phyloP scores from a whole-genome alignment of 495 filamentous ascomycete genomes.

The Penicillium maclennaniae region DNA sequence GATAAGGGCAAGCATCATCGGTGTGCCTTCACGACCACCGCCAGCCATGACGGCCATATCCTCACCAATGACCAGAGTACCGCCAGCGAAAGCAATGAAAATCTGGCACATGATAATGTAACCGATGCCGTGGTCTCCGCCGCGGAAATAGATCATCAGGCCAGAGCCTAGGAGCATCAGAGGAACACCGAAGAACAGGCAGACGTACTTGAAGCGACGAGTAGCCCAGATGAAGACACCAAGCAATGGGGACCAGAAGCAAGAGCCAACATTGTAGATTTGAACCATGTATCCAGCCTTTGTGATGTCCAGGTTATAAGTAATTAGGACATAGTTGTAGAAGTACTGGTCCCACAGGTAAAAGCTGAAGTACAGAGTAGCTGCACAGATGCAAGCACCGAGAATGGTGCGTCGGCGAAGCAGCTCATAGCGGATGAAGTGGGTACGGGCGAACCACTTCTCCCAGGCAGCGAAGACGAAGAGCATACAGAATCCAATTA shows the following conservation, averaged over 20 bases:
- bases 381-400: slow-evolving; percentile 55
- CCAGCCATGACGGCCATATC: slow-evolving; percentile 75
- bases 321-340: slow-evolving; percentile 68
- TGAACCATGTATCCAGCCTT: slow-evolving; percentile 61
- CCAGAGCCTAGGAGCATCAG: slow-evolving; percentile 62
- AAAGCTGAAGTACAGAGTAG: slow-evolving; percentile 57
- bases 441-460: slow-evolving; percentile 49
- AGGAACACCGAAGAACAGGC: slow-evolving; percentile 59
- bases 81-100: slow-evolving; percentile 69
- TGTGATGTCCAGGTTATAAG: slow-evolving; percentile 54
- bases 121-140: slow-evolving; percentile 53
- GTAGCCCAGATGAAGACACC: slow-evolving; percentile 55
- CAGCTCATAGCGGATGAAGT: slow-evolving; percentile 59
- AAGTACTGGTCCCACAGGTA: slow-evolving; percentile 68
- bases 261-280: slow-evolving; percentile 69
- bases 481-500: slow-evolving; percentile 53
- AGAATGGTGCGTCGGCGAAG: slow-evolving; percentile 62
- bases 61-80: slow-evolving; percentile 61
- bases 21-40: slow-evolving; percentile 57
- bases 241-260: slow-evolving; percentile 57
- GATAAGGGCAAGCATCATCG: slow-evolving; percentile 66
- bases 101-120: slow-evolving; percentile 77
- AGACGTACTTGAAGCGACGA: slow-evolving; percentile 54
- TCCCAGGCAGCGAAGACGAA: slow-evolving; percentile 59
- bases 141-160: slow-evolving; percentile 67